Base-by-base conservation (phyloP, 2,329 filamentous ascomycete genomes). In the Aspergillus clavatus region DNA sequence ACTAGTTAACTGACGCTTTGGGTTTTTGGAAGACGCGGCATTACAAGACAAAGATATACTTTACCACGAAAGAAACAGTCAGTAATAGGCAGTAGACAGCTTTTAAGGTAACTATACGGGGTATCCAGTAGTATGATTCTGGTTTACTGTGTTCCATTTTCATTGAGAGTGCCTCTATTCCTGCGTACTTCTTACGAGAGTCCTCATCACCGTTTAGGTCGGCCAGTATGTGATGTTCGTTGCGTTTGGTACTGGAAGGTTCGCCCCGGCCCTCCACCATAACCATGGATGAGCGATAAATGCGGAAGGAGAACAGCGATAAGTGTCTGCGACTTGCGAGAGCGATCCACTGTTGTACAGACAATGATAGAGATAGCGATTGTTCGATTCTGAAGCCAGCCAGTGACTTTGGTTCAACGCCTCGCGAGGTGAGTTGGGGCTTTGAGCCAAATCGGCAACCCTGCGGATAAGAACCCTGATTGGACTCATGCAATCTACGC, bases 211-310 rank as follows among this genome's bases (percentile, higher is more conserved):
- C 7, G 5, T 33, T 16, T 33, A 8, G 11, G 8, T 5, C 29
- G 2, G n/a, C 29, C 14, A 10, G 18, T 18, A n/a, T 33, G n/a
- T 33, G 29, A 18, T 16, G 14, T 33, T 33, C 29, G 7, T 7
- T 33, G 23, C 23, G 29, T n/a, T 8, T 54, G 57, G 50, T 51
- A 43, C 37, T 49, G 39, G 52, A 57, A 59, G 56, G 61, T 54
- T 59, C 57, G 59, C 52, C 53, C 58, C 58, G 59, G 53, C 39
- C 49, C 54, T 46, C 49, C 50, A 49, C 47, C 43, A 47, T 42
- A 49, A 41, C 33, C 38, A 47, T 39, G 37, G 21, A 14, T 39
- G 40, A 33, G 31, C 38, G 33, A 24, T n/a, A 26, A 18, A 27
- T n/a, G n/a, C 19, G 14, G 27, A 16, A n/a, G 29, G 18, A 16